Base-by-base conservation (phyloP, 352 stramenopile species). In the Phytophthora foliorum region DNA sequence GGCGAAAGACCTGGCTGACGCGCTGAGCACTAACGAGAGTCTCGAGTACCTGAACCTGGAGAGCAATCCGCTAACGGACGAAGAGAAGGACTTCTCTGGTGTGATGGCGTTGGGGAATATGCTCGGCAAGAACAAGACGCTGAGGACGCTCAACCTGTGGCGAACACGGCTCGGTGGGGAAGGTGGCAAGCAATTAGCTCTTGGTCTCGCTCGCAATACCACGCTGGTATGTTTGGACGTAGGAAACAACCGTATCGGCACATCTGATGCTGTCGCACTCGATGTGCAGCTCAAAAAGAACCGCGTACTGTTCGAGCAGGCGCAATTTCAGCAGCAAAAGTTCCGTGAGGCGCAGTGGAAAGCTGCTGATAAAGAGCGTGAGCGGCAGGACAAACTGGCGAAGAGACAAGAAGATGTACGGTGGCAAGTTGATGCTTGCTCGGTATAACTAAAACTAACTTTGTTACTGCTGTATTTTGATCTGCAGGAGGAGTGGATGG, bases 121-220 rank as follows among this genome's bases (percentile, higher is more conserved):
- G 84, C 75, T 94, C 19, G 56, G 67, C 21, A 74, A 72, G 55
- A 94, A 94, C 66, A 53, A 63, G 53, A 83, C 81, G 55, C 70
- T 94, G n/a, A 75, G 73, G 10, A 85, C 84, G 53, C 70, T 94
- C 38, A 93, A 91, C 38, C 57, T 94, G 2, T 94, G 86, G 86
- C 81, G 86, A 54, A 94, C 86, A 32, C 74, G 84, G 10, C 81
- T 94, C 1, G 83, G 86, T 11, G 73, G 63, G 5, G 81, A 92
- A 39, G 86, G 84, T 32, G 87, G 87, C 29, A 91, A 90, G 70
- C 79, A 89, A 11, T 57, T 94, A 8, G 83, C 80, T 19, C 50
- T 84, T 16, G 81, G 81, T 14, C 57, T 94, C 31, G 77, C 81
- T 52, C 69, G 73, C 31, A 94, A 94, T 57, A 51, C 51, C 5